Evolutionary conservation across 2,329 filamentous ascomycete genomes (phyloP), one percentile per base, ranked within the genome.

Genomic region (Epichloe typhina): DNA sequence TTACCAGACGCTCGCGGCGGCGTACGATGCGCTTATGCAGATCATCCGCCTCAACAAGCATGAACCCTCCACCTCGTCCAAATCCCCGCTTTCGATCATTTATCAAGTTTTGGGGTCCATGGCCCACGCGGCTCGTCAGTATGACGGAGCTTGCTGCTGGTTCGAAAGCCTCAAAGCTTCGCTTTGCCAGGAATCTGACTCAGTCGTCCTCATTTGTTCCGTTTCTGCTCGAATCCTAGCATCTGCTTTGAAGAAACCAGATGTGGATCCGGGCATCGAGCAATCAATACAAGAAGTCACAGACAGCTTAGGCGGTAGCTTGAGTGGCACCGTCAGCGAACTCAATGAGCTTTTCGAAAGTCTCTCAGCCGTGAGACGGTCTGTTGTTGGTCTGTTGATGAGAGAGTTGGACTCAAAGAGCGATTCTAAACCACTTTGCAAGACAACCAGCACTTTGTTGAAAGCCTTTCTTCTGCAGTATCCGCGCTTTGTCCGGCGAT

Each of bases 321-420:
- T 84, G 35, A 78, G 77, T 54, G 81, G 81, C 3, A 80, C 79
- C 31, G 67, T 71, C 7, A 62, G 67, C 1, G 80, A 84, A 52
- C 69, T 84, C 33, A 79, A 84, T 43, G 79, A 83, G 49, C 69
- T 84, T 1, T 65, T 84, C 23, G 68, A 69, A 7, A 77, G 77
- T 53, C 66, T 84, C 5, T 79, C 75, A 36, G 64, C 71, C 3
- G 71, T 76, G 17, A 71, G 81, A 54, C 76, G 77, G 55, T 73
- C 75, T 4, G 72, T 72, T 1, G 73, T 80, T 47, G 70, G 70
- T 2, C 53, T 77, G 5, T 61, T 83, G 4, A 64, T 66, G 53
- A 60, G 55, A 7, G 59, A 56, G 9, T 52, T 61, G 26, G 59
- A 60, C 13, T 51, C 57, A 1, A 56, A 53, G 2, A 38, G 54